These are phyloP conservation scores for Udeniomyces megalosporus DNA, from an alignment of 768 basidiomycete species.

Conservation along the genomic window DNA sequence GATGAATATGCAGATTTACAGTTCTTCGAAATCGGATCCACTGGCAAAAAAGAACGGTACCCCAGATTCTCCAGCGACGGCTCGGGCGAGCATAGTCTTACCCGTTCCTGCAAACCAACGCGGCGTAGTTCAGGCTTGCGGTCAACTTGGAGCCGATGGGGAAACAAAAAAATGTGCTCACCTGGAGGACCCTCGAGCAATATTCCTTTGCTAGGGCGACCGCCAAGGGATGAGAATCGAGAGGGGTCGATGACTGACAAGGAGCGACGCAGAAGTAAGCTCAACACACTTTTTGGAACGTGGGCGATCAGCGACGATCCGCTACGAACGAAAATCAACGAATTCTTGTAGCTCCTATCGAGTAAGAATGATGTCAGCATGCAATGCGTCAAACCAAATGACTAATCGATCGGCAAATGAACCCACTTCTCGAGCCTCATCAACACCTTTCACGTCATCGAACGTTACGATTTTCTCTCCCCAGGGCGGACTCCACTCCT, in stretches of 20 bases:
- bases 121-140: slow-evolving; percentile 32
- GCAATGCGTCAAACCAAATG: neutral
- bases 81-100: slow-evolving; percentile 94
- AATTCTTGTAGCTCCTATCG: slow-evolving; percentile 45
- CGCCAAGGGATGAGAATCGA: slow-evolving; percentile 75
- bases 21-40: slow-evolving; percentile 97
- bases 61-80: slow-evolving; percentile 92
- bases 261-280: too few relatives aligned
- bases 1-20: slow-evolving; percentile 31
- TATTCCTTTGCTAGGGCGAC: slow-evolving; percentile 85
- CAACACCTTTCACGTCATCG: slow-evolving; percentile 89
- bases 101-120: slow-evolving; percentile 73
- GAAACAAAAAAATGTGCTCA: neutral
- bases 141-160: neutral
- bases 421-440: slow-evolving; percentile 80
- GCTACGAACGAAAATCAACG: slow-evolving; percentile 8
- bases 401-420: neutral
- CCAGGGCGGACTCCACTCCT: slow-evolving; percentile 38
- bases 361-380: neutral
- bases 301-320: slow-evolving; percentile 30
- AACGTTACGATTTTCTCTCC: slow-evolving; percentile 73
- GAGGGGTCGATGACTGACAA: slow-evolving; percentile 64
- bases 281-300: neutral
- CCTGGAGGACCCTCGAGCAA: slow-evolving; percentile 38
- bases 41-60: slow-evolving; percentile 96